Evolutionary conservation across 2,329 filamentous ascomycete genomes (phyloP).

Genomic region (Aureobasidium sp.): DNA sequence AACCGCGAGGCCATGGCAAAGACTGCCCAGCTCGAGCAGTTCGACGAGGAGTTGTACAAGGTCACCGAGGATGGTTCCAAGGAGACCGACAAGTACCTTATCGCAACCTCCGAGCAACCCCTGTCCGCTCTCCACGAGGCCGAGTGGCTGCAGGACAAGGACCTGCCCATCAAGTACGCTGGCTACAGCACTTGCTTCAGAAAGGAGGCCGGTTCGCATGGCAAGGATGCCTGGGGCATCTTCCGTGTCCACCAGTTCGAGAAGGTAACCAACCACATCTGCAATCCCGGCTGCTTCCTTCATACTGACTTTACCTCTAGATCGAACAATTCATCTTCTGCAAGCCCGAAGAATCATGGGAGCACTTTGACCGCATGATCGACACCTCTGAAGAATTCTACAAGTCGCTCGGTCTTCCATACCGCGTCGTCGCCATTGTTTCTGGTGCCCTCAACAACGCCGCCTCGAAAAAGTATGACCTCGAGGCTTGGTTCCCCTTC

Average conservation of each 20-base stretch:
- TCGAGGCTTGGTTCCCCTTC: conserved; percentile 94
- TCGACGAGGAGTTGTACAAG: conserved; percentile 97
- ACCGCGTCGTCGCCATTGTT: conserved; percentile 87
- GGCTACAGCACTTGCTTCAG: conserved; percentile 94
- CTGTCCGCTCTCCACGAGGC: conserved; percentile 79
- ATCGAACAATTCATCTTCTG: conserved; percentile 72
- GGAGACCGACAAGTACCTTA: conserved; percentile 74
- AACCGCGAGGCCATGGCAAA: conserved; percentile 93
- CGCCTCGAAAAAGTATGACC: conserved; percentile 83
- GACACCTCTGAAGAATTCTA: conserved; percentile 88
- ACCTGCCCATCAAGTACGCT: conserved; percentile 79
- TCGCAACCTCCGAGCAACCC: conserved; percentile 87
- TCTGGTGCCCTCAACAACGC: conserved; percentile 92
- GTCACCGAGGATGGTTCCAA: conserved; percentile 70
- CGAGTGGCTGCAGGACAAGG: conserved; percentile 79
- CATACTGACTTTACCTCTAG: conserved; percentile 6
- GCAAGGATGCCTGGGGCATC: conserved; percentile 92
- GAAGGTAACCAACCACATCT: conserved; percentile 47
- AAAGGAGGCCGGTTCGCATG: conserved; percentile 86
- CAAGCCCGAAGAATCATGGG: conserved; percentile 85
- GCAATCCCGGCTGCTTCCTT: background rate
- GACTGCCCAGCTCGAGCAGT: conserved; percentile 92
- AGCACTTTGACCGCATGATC: conserved; percentile 92
- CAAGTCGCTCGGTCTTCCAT: conserved; percentile 77
- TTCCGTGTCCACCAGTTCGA: conserved; percentile 98